Percentiles rank a stretch among this genome's conserved stretches.
Conservation (phyloP, 805 yeast genomes). For the Clavispora phyllophila region DNA sequence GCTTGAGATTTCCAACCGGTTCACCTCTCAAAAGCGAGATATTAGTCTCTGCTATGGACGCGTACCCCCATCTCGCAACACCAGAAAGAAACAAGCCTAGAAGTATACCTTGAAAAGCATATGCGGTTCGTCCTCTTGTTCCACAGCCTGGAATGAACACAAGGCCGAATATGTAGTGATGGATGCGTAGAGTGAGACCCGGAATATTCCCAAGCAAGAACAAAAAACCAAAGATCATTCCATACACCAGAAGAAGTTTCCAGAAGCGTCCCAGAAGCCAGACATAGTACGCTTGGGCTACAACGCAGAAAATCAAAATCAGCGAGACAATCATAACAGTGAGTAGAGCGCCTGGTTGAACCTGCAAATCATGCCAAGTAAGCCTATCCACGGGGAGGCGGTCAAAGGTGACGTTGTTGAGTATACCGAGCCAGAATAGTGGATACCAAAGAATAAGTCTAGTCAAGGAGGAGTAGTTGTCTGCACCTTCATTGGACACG, state of each 20-base stretch:
- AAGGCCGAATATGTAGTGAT: constrained; percentile 73
- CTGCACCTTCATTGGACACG: neutral
- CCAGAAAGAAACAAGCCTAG: constrained; percentile 82
- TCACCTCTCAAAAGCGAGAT: constrained; percentile 66
- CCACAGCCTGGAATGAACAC: constrained; percentile 79
- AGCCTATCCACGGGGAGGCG: constrained; percentile 83
- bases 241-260: constrained; percentile 55
- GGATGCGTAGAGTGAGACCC: constrained; percentile 70
- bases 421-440: constrained; percentile 75
- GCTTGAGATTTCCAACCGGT: constrained; percentile 51
- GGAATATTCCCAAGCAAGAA: constrained; percentile 38
- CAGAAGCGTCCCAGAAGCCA: constrained; percentile 75
- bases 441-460: constrained; percentile 66
- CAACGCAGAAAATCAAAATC: constrained; percentile 46
- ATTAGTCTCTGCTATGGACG: constrained; percentile 78
- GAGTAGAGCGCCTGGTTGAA: constrained; percentile 70
- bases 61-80: constrained; percentile 88
- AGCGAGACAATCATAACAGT: constrained; percentile 52
- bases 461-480: constrained; percentile 31
- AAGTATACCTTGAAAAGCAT: constrained; percentile 77
- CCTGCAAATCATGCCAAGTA: constrained; percentile 61
- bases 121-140: constrained; percentile 64
- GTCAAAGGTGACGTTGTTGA: constrained; percentile 86
- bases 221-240: constrained; percentile 39
- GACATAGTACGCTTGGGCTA: constrained; percentile 69